Base-by-base conservation (phyloP, 345 rosid species). In the Sapria himalayana region DNA sequence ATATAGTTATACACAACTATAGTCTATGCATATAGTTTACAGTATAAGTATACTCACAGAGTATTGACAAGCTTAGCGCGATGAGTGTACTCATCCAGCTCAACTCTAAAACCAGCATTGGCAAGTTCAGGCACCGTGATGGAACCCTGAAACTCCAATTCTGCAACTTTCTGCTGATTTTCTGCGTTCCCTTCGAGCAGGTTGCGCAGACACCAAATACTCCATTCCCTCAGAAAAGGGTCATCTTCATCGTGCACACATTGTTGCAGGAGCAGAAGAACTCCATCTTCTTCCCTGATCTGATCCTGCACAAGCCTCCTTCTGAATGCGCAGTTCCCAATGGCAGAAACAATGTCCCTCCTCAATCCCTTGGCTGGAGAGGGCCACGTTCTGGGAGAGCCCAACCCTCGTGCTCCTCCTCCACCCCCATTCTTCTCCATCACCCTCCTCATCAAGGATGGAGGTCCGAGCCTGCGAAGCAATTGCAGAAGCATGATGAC, bases 141-240 rank as follows among this genome's bases (percentile, higher is more conserved):
- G 22, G 91, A 51, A n/a, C 80, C 89, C 62, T 69, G 80, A 45
- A 76, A 54, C 70, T 81, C 79, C 70, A 78, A 63, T 25, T 72
- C 82, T 3, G 74, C 69, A 0, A 76, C 77, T 2, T 43, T 58
- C 33, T 54, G 51, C 51, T 81, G 78, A 62, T 78, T 81, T 46
- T 72, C 76, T 22, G 44, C 25, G 55, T 81, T 81, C 41, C 86
- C 80, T 60, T 78, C 82, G 55, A 78, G 41, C 33, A 81, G 19
- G 51, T 81, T 81, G 56, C 85, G 72, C 40, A 65, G 38, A 4
- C 70, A 46, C 89, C 78, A 86, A 40, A 86, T 70, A 9, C 85
- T 78, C 97, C 92, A 81, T 54, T 81, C 94, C 48, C 86, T 78
- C 52, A 76, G 34, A 57, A 66, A 81, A 0, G 73, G 76, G 60